phyloP scores from a whole-genome alignment of 495 filamentous ascomycete species.

The Hypoxylon rickii region DNA sequence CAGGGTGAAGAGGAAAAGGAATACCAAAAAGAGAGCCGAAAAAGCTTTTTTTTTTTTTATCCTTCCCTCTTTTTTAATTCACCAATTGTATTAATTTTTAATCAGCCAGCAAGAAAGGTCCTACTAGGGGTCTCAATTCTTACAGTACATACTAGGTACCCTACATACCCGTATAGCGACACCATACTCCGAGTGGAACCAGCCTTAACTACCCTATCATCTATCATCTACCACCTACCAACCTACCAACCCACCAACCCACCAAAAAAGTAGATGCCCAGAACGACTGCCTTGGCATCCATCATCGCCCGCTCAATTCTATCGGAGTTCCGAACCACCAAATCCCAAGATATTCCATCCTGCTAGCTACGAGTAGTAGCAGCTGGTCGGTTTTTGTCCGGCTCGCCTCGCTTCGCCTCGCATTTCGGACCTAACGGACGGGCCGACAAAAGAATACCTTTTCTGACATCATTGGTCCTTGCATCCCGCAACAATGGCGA shows the following conservation, averaged over 20 bases:
- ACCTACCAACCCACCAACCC: neutral
- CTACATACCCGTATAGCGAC: neutral
- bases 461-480: conserved; percentile 10
- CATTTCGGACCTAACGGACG: conserved; percentile 4
- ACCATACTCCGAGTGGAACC: conserved; percentile 17
- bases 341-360: conserved; percentile 2
- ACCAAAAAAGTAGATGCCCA: neutral
- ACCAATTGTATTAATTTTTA: neutral
- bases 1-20: no score
- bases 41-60: no score
- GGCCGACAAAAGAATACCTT: neutral
- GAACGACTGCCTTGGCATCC: conserved; percentile 34
- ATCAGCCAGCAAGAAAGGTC: no score
- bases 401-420: conserved; percentile 1
- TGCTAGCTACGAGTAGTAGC: conserved; percentile 3
- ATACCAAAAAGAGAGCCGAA: no score
- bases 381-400: conserved; percentile 1
- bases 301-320: conserved; percentile 22
- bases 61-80: no score
- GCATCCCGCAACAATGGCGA: conserved; percentile 6
- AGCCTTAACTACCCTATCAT: no score
- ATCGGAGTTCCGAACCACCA: conserved; percentile 14
- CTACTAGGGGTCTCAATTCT: no score
- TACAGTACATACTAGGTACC: neutral
- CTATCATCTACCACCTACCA: neutral